Evolutionary conservation across 2,329 filamentous ascomycete species (phyloP).

Genomic region (Tetracladium maxilliforme): DNA sequence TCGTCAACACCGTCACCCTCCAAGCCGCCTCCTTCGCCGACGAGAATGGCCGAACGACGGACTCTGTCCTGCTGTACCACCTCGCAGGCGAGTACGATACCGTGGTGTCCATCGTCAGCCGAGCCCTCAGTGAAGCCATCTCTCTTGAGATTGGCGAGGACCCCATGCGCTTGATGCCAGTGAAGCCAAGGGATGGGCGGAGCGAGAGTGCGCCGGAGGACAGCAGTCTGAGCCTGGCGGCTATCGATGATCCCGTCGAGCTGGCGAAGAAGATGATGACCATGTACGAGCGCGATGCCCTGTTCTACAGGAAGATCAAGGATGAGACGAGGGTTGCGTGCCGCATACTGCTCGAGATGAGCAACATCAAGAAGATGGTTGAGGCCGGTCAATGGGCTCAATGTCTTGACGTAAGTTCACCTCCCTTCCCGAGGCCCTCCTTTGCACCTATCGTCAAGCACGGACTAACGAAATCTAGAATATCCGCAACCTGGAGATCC

Average conservation of each 20-base stretch:
- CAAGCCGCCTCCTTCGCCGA: constrained; percentile 88
- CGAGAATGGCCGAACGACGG: constrained; percentile 83
- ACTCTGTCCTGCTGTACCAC: constrained; percentile 89
- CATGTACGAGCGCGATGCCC: constrained; percentile 44
- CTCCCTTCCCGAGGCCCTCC: constrained; percentile 1
- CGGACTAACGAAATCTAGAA: constrained; percentile 30
- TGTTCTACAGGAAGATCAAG: constrained; percentile 45
- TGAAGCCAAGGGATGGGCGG: constrained; percentile 19
- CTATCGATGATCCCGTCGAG: constrained; percentile 50
- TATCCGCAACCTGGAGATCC: constrained; percentile 61
- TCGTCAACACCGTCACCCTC: constrained; percentile 81
- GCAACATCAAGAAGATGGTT: constrained; percentile 42
- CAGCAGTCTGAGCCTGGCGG: constrained; percentile 43
- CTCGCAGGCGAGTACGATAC: constrained; percentile 90
- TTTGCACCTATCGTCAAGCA: constrained; percentile 3
- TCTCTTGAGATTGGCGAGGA: constrained; percentile 75
- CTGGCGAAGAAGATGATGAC: constrained; percentile 47
- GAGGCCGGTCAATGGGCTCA: constrained; percentile 41
- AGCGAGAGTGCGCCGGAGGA: constrained; percentile 3
- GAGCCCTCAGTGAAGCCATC: constrained; percentile 78
- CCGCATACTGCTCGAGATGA: constrained; percentile 42
- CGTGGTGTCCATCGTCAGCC: constrained; percentile 81
- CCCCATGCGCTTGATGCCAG: constrained; percentile 49
- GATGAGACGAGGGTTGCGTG: constrained; percentile 41
- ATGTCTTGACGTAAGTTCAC: constrained; percentile 46